Conservation (phyloP, 148 eudicot genomes). For the Rhododendron ovatum region DNA sequence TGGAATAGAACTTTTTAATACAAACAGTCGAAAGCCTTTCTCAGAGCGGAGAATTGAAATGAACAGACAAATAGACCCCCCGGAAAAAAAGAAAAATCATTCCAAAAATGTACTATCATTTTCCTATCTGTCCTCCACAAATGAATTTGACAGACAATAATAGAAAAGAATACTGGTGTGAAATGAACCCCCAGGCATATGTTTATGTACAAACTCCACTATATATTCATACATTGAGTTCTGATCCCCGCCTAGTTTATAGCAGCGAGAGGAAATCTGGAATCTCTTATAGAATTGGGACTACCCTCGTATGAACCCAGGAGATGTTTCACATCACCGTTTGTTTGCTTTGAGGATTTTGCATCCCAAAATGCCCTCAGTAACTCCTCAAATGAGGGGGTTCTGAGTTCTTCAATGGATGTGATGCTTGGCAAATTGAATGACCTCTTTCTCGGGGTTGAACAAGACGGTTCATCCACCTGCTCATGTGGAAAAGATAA, state of each 20-base stretch:
- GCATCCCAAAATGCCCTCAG: conserved; percentile 74
- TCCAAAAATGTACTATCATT: not conserved
- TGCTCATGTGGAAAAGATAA: conserved; percentile 16
- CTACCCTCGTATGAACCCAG: conserved; percentile 38
- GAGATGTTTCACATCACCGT: conserved; percentile 70
- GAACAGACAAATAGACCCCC: not conserved
- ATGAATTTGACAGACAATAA: conserved; percentile 1
- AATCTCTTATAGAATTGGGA: conserved; percentile 51
- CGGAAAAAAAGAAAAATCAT: not conserved
- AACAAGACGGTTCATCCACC: conserved; percentile 98
- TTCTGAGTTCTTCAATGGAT: conserved; percentile 89
- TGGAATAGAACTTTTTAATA: not conserved
- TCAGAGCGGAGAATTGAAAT: not conserved
- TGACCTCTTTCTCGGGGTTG: conserved; percentile 80
- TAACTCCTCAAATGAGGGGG: conserved; percentile 83
- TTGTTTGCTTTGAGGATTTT: conserved; percentile 67
- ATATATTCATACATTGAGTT: conserved; percentile 17
- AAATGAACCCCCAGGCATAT: conserved; percentile 3
- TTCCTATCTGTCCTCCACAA: not conserved
- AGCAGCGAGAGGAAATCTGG: conserved; percentile 85
- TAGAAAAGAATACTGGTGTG: not conserved
- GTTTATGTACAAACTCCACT: conserved; percentile 36
- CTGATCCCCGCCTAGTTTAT: conserved; percentile 41
- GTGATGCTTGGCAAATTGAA: conserved; percentile 66
- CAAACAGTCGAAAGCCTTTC: not conserved